Evolutionary conservation across 495 filamentous ascomycete genomes (phyloP).

Genomic region (Lophium mytilinum): DNA sequence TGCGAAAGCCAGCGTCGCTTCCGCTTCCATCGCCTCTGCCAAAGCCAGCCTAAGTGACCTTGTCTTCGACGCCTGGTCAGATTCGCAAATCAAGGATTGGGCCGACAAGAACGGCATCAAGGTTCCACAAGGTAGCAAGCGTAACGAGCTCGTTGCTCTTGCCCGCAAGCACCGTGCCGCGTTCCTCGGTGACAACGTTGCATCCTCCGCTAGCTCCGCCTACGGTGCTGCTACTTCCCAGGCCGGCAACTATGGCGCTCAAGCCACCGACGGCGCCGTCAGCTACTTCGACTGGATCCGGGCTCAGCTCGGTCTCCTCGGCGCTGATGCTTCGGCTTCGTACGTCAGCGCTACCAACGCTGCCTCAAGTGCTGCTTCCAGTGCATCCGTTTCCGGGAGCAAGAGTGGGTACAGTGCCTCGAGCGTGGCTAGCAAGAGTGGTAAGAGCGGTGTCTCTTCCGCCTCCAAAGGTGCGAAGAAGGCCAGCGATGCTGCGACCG

Average conservation of each 20-base stretch:
- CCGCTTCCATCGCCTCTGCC: slow-evolving; percentile 58
- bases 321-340: slow-evolving; percentile 21
- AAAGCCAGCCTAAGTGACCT: slow-evolving; percentile 68
- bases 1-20: slow-evolving; percentile 47
- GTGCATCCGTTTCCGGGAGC: background rate
- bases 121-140: slow-evolving; percentile 83
- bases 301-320: slow-evolving; percentile 53
- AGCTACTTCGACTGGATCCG: slow-evolving; percentile 61
- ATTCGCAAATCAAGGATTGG: slow-evolving; percentile 71
- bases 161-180: slow-evolving; percentile 81
- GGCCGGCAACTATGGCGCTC: slow-evolving; percentile 67
- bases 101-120: slow-evolving; percentile 65
- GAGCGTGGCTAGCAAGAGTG: slow-evolving; percentile 6
- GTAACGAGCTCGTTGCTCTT: slow-evolving; percentile 83
- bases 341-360: slow-evolving; percentile 10
- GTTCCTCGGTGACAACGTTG: slow-evolving; percentile 58
- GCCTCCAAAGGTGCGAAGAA: slow-evolving; percentile 25
- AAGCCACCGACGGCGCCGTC: slow-evolving; percentile 39
- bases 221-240: slow-evolving; percentile 76
- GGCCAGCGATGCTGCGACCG: slow-evolving; percentile 51
- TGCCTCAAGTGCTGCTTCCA: slow-evolving; percentile 1
- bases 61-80: slow-evolving; percentile 83
- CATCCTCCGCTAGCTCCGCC: slow-evolving; percentile 51
- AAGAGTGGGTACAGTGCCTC: slow-evolving; percentile 20
- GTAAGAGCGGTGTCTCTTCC: background rate